Percentiles rank a stretch among this genome's conserved stretches.
phyloP scores from a whole-genome alignment of 1,284 basidiomycete genomes.

The Leccinum griseonigrum region DNA sequence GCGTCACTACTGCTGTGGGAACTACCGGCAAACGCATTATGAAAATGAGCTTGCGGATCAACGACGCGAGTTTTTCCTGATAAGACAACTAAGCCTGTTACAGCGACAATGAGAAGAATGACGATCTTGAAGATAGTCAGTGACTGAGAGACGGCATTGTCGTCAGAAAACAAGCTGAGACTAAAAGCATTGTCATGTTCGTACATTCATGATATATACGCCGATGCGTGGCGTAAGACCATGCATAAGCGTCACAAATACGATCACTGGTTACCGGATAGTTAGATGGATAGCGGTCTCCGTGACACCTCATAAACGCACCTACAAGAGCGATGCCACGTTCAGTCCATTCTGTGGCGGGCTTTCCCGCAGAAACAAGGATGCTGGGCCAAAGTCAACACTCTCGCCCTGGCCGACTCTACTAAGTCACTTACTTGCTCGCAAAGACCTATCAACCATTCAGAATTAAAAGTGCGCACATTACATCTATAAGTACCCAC shows the following conservation, averaged over 20 bases:
- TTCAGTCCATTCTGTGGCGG: constrained; percentile 45
- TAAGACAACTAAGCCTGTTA: constrained; percentile 48
- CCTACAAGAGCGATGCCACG: constrained; percentile 59
- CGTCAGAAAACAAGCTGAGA: background rate
- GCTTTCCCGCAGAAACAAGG: constrained; percentile 43
- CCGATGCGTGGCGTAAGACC: constrained; percentile 44
- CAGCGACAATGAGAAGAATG: constrained; percentile 27
- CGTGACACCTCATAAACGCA: constrained; percentile 20
- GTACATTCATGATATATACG: constrained; percentile 48
- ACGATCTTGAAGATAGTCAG: constrained; percentile 28
- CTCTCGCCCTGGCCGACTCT: accelerated
- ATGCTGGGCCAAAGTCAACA: constrained; percentile 36
- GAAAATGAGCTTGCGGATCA: constrained; percentile 46
- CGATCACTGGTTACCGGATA: constrained; percentile 34
- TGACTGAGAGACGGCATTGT: background rate
- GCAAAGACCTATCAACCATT: constrained; percentile 33
- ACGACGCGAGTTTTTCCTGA: constrained; percentile 44
- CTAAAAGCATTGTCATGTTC: background rate
- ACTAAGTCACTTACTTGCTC: constrained; percentile 33
- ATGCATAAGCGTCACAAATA: constrained; percentile 46
- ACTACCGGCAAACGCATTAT: constrained; percentile 47
- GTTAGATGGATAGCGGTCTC: background rate
- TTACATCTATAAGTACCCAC: constrained; percentile 32
- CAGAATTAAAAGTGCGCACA: background rate
- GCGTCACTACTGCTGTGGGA: constrained; percentile 45